Evolutionary conservation across 805 yeast species (phyloP), one percentile per base, ranked within the genome.

Genomic region (Sugiyamaella smithiae): DNA sequence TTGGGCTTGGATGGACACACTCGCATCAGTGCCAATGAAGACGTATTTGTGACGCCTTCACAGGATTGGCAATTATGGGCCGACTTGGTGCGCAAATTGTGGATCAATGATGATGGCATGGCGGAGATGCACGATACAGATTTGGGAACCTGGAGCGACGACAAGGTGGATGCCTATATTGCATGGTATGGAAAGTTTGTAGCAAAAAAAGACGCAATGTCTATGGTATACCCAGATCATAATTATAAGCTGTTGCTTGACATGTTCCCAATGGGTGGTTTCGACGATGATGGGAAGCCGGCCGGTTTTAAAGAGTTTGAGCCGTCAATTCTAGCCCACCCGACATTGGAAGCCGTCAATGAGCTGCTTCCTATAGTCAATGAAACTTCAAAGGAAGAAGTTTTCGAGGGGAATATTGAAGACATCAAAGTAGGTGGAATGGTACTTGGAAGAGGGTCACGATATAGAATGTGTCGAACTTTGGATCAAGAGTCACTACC

Each of bases 71-170:
- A 31, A 28, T 49, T 57, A 1, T 74, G 76, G 78, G 40, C 49
- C 9, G 68, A 59, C 31, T 40, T 61, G 52, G 47, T 63, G 33
- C 57, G 61, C 9, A 63, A 61, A 41, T 22, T 57, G 3, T 62
- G 64, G 60, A 36, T 52, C 11, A 49, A 57, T 11, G 57, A 57
- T 37, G 52, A 65, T 26, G 49, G 51, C 24, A 36, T 50, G 5
- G 49, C 60, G 1, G 62, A 59, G 1, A 61, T 68, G 0, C 58
- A 62, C 1, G 66, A 67, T 7, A 48, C 62, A 4, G 73, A 72
- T 12, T 57, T 81, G 2, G 43, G 71, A 8, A 60, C 64, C 11
- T 80, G 88, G 84, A 66, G 71, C 36, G 73, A 73, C n/a, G 57
- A 59, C 1, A 68, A 75, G 48, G 68, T 74, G 2, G 69, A 70